Conservation (phyloP, 23 red algal genomes). For the Gracilaria domingensis region DNA sequence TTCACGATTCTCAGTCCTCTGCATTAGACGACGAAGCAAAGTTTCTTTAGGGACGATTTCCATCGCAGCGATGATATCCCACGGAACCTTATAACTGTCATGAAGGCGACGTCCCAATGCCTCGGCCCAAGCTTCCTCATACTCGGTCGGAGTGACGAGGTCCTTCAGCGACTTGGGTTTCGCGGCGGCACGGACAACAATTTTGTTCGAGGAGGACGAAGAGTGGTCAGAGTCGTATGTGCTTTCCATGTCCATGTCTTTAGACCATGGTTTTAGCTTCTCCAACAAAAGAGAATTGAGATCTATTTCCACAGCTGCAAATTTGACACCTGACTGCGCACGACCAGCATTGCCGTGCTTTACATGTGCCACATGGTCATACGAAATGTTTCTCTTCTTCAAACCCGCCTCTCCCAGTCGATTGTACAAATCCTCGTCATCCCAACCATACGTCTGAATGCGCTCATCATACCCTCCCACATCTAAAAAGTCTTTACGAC, state of each 20-base stretch:
- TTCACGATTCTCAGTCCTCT: conserved; percentile 1
- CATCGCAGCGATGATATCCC: conserved; percentile 74
- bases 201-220: not conserved
- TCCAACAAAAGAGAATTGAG: conserved; percentile 71
- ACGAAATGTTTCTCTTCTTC: conserved; percentile 66
- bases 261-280: conserved; percentile 65
- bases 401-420: conserved; percentile 51
- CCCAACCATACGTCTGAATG: conserved; percentile 87
- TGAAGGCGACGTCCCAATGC: conserved; percentile 70
- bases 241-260: not conserved
- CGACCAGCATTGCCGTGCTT: conserved; percentile 61
- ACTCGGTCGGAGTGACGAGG: conserved; percentile 55
- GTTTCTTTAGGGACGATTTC: conserved; percentile 33
- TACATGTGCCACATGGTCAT: conserved; percentile 73
- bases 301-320: conserved; percentile 78
- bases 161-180: conserved; percentile 55
- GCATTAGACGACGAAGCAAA: conserved; percentile 43
- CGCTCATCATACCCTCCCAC: conserved; percentile 86
- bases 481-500: conserved; percentile 56
- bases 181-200: conserved; percentile 19
- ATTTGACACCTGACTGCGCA: conserved; percentile 68
- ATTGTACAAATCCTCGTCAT: conserved; percentile 82
- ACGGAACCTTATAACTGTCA: conserved; percentile 72
- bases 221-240: not conserved
- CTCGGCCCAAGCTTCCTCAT: conserved; percentile 60